A percentile compares a stretch with the other conserved stretches of the same genome.
phyloP scores from a whole-genome alignment of 495 filamentous ascomycete genomes.

The Tuber aestivum region DNA sequence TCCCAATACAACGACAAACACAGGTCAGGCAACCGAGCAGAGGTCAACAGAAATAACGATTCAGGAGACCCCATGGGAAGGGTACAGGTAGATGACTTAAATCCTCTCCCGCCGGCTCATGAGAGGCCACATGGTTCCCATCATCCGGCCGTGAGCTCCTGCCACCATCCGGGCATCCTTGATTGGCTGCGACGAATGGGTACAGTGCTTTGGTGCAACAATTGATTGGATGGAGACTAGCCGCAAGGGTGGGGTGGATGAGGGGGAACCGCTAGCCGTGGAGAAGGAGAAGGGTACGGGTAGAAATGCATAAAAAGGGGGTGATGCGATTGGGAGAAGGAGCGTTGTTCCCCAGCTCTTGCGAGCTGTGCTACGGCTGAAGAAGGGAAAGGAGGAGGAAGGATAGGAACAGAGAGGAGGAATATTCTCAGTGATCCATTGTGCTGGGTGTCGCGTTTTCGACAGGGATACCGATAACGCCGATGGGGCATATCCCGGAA shows the following conservation, averaged over 20 bases:
- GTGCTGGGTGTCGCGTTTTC: neutral
- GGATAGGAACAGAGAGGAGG: neutral
- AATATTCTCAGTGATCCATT: neutral
- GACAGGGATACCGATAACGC: slow-evolving; percentile 1
- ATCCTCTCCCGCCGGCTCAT: neutral
- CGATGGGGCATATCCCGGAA: neutral
- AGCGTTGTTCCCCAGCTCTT: neutral
- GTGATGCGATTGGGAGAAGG: neutral
- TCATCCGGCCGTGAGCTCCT: neutral
- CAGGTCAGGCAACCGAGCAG: neutral
- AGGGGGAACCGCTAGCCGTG: neutral
- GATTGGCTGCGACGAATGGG: neutral
- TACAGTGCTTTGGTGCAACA: neutral
- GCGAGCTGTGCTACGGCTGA: neutral
- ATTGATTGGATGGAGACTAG: neutral
- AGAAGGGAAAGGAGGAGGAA: neutral
- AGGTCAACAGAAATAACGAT: neutral
- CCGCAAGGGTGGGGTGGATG: neutral
- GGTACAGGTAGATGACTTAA: neutral
- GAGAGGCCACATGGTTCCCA: neutral
- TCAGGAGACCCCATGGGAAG: neutral
- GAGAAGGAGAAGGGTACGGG: neutral
- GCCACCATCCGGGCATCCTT: neutral
- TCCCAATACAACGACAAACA: neutral
- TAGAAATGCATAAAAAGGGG: neutral